Conservation (phyloP, 2,329 filamentous ascomycete genomes). For the Leptographium galeiforme region DNA sequence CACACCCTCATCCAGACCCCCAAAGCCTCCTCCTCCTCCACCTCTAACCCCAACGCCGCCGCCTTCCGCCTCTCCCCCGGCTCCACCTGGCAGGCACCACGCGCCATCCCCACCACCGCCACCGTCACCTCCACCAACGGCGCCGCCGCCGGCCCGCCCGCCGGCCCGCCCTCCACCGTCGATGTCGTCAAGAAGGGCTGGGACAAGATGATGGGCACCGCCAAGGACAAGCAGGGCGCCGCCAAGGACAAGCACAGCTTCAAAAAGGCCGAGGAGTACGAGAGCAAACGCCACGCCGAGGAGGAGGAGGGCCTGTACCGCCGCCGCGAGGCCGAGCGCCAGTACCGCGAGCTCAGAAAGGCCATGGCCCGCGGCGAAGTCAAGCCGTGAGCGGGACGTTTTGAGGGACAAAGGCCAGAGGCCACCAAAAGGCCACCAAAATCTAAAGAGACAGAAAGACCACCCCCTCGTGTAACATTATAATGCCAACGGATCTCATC, state of each 20-base stretch:
- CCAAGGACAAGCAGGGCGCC: constrained; percentile 11
- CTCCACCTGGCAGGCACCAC: constrained; percentile 19
- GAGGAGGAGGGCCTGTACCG: constrained; percentile 12
- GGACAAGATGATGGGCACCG: constrained; percentile 9
- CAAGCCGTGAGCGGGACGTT: background rate
- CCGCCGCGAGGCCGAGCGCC: constrained; percentile 11
- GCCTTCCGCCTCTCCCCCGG: constrained; percentile 6
- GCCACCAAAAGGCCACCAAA: background rate
- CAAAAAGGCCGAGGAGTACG: constrained; percentile 15
- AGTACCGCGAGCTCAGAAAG: constrained; percentile 10
- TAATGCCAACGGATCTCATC: too few relatives aligned
- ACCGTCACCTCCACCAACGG: background rate
- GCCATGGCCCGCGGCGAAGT: constrained; percentile 2
- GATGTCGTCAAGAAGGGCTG: constrained; percentile 11
- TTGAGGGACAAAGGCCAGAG: background rate
- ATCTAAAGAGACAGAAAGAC: background rate
- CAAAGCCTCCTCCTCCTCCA: background rate
- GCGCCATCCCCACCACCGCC: constrained; percentile 13
- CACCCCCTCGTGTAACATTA: background rate
- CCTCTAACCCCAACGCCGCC: constrained; percentile 1
- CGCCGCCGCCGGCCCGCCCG: constrained; percentile 7
- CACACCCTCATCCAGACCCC: constrained; percentile 1
- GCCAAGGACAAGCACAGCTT: constrained; percentile 5
- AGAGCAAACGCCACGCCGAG: constrained; percentile 52
- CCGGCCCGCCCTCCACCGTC: constrained; percentile 4